Evolutionary conservation across 2,329 filamentous ascomycete species (phyloP), one percentile per base, ranked within the genome.

Genomic region (Colletotrichum sp.): DNA sequence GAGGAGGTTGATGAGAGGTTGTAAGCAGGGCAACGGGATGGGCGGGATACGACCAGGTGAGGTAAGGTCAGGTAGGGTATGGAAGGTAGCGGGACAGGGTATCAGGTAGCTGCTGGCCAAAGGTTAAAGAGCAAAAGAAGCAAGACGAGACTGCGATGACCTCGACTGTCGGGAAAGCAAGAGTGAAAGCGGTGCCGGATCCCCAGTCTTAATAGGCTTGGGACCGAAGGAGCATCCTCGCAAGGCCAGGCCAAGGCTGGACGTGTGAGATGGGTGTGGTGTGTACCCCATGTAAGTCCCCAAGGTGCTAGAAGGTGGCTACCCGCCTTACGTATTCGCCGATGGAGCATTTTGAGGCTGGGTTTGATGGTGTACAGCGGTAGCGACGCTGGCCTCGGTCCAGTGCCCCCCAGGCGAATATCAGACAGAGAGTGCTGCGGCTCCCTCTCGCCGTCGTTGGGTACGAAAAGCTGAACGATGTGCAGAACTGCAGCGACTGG

Each of bases 191-290:
- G 30, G 64, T 72, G 73, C 68, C 73, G 69, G 73, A 72, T 64
- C 69, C 69, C 73, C 69, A 72, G 73, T 75, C 69, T 75, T 75
- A 72, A 75, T 75, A 75, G 32, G 73, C 16, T 64, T 25, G 63
- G 25, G 68, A 68, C 52, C 5, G 73, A 72, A 70, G 63, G 69
- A 72, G 63, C n/a, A 75, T 68, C 55, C 68, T 71, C 63, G 55
- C 68, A 52, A 32, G 28, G 34, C 61, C 61, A 32, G 63, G 55
- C 55, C 61, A 67, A 72, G 68, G 60, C 65, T 69, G 36, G 66
- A 52, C 30, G 63, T 32, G 30, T 60, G 63, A 59, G 57, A 67
- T 28, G 32, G 30, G 16, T 60, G 34, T 44, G 67, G 28, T 30
- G 27, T 27, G 22, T n/a, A 9, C 39, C 34, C 44, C 44, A 30